Evolutionary conservation across 2,329 filamentous ascomycete species (phyloP), one percentile per base, ranked within the genome.

Genomic region (Arachnomyces sp.): DNA sequence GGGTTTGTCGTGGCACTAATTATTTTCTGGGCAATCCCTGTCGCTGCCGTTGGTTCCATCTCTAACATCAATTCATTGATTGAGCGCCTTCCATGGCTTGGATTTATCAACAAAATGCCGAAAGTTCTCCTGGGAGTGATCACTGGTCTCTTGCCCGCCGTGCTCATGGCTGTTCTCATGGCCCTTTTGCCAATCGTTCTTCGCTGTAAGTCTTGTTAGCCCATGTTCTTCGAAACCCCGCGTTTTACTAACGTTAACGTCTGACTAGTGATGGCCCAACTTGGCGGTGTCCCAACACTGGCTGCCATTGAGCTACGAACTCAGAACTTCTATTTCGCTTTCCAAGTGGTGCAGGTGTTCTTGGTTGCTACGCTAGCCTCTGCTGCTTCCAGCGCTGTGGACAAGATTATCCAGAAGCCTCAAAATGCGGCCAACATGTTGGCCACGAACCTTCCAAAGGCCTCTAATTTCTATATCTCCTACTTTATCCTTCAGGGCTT

Each of bases 401-500:
- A 73, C 16, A 52, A 77, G 14, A 80, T 93, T 35, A 67, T 79
- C 11, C 30, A 78, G 0, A 52, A 86, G 3, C 87, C 88, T 0
- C 59, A 67, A 2, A 64, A 65, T 0, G 75, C 79, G 5, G 77
- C 86, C 0, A 64, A 59, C 0, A 64, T 93, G 30, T 72, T 94
- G 3, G 82, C 88, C 1, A 55, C 71, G 12, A 82, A 84, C 43
- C 71, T 98, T 4, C 92, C 92, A 13, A 81, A 77, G 41, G 81
- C 87, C 0, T 89, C 88, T 45, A 96, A 94, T 65, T 93, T 96
- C 58, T 98, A 95, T 63, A 81, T 96, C 14, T 86, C 83, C 0
- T 98, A 96, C 66, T 93, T 98, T 49, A 78, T 96, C 25, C 77
- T 98, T 2, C 92, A 96, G 62, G 93, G 90, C 28, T 63, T 96